These are phyloP conservation scores for Monosporozyma servazzii DNA, from an alignment of 805 yeast species.

Conservation along the genomic window DNA sequence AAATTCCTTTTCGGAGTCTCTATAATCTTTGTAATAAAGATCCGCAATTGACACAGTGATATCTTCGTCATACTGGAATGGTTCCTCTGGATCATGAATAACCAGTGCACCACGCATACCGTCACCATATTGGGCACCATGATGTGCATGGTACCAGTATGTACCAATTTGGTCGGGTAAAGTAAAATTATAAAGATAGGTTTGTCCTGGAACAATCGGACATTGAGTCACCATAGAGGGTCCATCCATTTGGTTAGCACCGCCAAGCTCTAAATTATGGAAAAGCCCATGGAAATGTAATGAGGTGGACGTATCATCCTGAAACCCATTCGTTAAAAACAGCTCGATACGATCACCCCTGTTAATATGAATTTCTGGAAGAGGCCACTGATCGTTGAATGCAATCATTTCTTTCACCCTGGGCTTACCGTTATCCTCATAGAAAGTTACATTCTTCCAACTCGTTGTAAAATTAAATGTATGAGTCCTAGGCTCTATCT, in stretches of 20 bases:
- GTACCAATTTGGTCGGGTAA: conserved; percentile 62
- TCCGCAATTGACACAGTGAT: conserved; percentile 49
- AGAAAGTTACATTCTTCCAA: conserved; percentile 40
- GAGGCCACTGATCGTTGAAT: conserved; percentile 64
- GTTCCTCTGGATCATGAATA: conserved; percentile 47
- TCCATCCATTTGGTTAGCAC: conserved; percentile 55
- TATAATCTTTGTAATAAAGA: conserved; percentile 50
- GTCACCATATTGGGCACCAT: conserved; percentile 70
- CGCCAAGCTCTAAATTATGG: conserved; percentile 46
- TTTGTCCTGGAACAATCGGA: conserved; percentile 62
- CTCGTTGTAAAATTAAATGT: conserved; percentile 47
- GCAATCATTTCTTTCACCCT: conserved; percentile 45
- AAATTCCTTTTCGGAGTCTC: conserved; percentile 39
- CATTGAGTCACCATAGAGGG: conserved; percentile 75
- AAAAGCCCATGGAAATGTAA: conserved; percentile 75
- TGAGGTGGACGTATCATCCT: conserved; percentile 37
- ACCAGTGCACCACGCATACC: conserved; percentile 65
- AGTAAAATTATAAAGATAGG: conserved; percentile 61
- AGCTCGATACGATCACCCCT: conserved; percentile 56
- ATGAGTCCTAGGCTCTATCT: conserved; percentile 31
- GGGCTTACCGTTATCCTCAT: neutral
- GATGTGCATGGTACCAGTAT: conserved; percentile 80
- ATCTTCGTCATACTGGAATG: conserved; percentile 58
- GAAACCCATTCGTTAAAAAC: conserved; percentile 53
- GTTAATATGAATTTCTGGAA: conserved; percentile 56